A percentile compares a stretch with the other conserved stretches of the same genome.
Conservation (phyloP, 2,329 filamentous ascomycete genomes). For the Colletotrichum chlorophyti region DNA sequence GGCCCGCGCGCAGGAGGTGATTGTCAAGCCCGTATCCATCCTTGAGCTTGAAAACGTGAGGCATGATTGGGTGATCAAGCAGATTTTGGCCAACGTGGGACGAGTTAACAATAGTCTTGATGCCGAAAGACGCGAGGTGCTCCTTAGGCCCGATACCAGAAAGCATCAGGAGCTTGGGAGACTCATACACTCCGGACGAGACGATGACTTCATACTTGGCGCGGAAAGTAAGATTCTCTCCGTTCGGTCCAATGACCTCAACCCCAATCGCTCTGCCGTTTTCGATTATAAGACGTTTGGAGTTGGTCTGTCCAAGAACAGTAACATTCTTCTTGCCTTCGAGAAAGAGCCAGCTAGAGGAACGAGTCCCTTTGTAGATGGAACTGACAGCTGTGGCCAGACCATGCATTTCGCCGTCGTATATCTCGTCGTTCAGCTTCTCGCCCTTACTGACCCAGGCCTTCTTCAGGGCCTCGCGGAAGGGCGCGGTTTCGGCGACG, state of each 20-base stretch:
- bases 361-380: conserved; percentile 64
- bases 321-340: conserved; percentile 62
- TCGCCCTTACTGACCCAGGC: conserved; percentile 63
- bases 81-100: conserved; percentile 71
- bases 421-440: conserved; percentile 59
- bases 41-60: conserved; percentile 53
- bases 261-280: conserved; percentile 51
- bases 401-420: conserved; percentile 60
- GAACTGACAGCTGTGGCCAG: conserved; percentile 59
- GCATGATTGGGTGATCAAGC: conserved; percentile 65
- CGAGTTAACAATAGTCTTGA: conserved; percentile 60
- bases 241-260: conserved; percentile 46
- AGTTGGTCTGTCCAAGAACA: conserved; percentile 52
- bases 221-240: conserved; percentile 50
- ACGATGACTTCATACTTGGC: conserved; percentile 58
- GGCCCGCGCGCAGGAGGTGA: conserved; percentile 45
- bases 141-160: conserved; percentile 65
- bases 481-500: conserved; percentile 56
- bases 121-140: conserved; percentile 60
- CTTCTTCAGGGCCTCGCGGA: conserved; percentile 55
- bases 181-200: conserved; percentile 64
- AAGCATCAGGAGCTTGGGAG: conserved; percentile 69
- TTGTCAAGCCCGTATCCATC: conserved; percentile 48
- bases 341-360: conserved; percentile 57
- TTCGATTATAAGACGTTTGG: conserved; percentile 62